Evolutionary conservation across 2,329 filamentous ascomycete species (phyloP).

Genomic region (Acarospora socialis): DNA sequence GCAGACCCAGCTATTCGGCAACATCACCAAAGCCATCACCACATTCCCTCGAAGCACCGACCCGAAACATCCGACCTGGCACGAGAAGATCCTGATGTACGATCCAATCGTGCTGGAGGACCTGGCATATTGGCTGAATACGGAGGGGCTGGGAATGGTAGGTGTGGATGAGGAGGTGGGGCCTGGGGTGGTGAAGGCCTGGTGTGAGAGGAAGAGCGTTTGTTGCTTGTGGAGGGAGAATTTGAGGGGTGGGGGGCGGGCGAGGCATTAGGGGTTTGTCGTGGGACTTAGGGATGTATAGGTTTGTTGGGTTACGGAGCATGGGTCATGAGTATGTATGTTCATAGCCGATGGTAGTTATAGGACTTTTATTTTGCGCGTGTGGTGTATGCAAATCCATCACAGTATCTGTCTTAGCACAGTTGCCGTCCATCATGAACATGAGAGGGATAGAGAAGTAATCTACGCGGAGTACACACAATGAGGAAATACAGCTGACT

Average conservation of each 20-base stretch:
- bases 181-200: constrained; percentile 58
- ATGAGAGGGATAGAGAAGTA: too few species aligned
- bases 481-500: too few species aligned
- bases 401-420: too few species aligned
- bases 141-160: constrained; percentile 46
- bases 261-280: too few species aligned
- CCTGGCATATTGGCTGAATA: constrained; percentile 68
- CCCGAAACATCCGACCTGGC: constrained; percentile 47
- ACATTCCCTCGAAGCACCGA: constrained; percentile 28
- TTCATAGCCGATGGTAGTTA: too few species aligned
- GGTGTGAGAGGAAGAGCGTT: constrained; percentile 78
- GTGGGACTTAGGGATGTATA: not conserved
- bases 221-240: constrained; percentile 61
- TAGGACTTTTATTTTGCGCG: too few species aligned
- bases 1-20: constrained; percentile 27
- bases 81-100: constrained; percentile 88
- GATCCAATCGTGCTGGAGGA: constrained; percentile 85
- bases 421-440: too few species aligned
- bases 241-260: constrained; percentile 9
- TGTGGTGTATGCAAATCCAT: too few species aligned
- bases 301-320: too few species aligned
- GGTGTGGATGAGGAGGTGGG: constrained; percentile 53
- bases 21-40: constrained; percentile 36
- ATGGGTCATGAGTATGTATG: too few species aligned
- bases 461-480: too few species aligned